Conservation (phyloP, 78 protist genomes). For the Polysphondylium violaceum region DNA sequence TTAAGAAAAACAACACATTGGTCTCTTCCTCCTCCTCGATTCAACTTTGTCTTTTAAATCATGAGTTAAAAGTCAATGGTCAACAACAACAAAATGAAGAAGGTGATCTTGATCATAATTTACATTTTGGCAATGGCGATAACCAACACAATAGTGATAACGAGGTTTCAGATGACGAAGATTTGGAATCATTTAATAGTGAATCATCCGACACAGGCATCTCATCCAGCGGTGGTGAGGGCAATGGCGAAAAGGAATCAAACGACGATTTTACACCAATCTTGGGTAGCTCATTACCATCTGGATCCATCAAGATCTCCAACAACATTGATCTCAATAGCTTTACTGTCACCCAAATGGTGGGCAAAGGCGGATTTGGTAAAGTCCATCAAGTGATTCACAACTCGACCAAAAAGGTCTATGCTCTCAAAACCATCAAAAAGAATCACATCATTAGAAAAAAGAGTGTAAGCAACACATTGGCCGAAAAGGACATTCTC, state of each 20-base stretch:
- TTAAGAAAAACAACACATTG: background rate
- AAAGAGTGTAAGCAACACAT: slow-evolving; percentile 86
- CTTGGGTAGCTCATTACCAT: background rate
- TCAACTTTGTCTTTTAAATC: background rate
- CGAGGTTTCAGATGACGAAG: slow-evolving; percentile 10
- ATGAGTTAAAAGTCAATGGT: background rate
- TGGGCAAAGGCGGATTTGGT: slow-evolving; percentile 77
- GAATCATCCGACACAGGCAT: background rate
- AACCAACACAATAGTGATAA: too few species aligned
- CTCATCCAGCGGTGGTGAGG: background rate
- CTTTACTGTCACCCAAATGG: slow-evolving; percentile 25
- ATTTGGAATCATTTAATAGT: background rate
- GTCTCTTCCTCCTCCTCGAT: background rate
- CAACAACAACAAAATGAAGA: slow-evolving; percentile 4
- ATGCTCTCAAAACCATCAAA: slow-evolving; percentile 54
- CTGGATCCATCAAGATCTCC: slow-evolving; percentile 8
- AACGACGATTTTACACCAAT: slow-evolving; percentile 29
- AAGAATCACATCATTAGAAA: slow-evolving; percentile 61
- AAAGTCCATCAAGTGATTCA: slow-evolving; percentile 36
- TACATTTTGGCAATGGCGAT: too few species aligned
- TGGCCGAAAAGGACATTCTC: slow-evolving; percentile 91
- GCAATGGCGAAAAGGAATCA: background rate
- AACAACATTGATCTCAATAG: slow-evolving; percentile 3
- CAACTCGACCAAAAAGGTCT: slow-evolving; percentile 3
- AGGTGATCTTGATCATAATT: background rate